Evolutionary conservation across 139 green algal species (phyloP).

Genomic region (Chlamydomonas sphaeroides): DNA sequence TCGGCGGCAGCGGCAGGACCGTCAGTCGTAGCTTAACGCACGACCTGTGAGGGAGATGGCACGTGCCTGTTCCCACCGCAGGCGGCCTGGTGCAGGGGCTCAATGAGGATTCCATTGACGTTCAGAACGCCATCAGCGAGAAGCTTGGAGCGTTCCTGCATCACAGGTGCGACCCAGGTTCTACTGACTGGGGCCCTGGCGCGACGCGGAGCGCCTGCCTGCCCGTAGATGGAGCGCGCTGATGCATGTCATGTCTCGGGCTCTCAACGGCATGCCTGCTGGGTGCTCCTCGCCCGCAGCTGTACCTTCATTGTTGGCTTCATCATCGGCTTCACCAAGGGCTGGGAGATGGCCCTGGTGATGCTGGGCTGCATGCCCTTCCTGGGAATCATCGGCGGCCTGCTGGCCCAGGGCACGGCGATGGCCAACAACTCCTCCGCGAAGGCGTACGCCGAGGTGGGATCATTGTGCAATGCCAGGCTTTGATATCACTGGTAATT

Average conservation of each 20-base stretch:
- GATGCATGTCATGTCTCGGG: too few relatives aligned
- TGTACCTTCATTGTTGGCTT: slow-evolving; percentile 58
- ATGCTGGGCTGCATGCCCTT: slow-evolving; percentile 71
- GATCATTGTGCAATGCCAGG: too few relatives aligned
- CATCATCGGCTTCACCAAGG: slow-evolving; percentile 42
- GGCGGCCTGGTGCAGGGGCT: slow-evolving; percentile 72
- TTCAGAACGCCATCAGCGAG: slow-evolving; percentile 76
- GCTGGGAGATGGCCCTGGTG: slow-evolving; percentile 60
- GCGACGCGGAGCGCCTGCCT: too few relatives aligned
- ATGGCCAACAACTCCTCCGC: slow-evolving; percentile 9
- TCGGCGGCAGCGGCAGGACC: too few relatives aligned
- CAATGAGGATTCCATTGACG: slow-evolving; percentile 74
- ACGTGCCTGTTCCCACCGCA: too few relatives aligned
- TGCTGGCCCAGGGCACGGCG: slow-evolving; percentile 41
- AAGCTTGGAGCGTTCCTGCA: slow-evolving; percentile 47
- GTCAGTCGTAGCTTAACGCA: too few relatives aligned
- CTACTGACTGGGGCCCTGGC: too few relatives aligned
- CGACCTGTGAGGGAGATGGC: too few relatives aligned
- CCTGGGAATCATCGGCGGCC: slow-evolving; percentile 44
- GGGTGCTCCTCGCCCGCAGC: slow-evolving; percentile 1
- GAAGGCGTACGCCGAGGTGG: slow-evolving; percentile 51
- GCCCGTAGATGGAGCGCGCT: too few relatives aligned
- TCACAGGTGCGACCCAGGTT: not conserved
- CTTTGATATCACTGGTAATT: too few relatives aligned
- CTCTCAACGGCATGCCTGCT: too few relatives aligned